A percentile compares a stretch with the other conserved stretches of the same genome.
Evolutionary conservation across 192 early-diverging fungal species (phyloP).

Genomic region (Kappamyces sp.): DNA sequence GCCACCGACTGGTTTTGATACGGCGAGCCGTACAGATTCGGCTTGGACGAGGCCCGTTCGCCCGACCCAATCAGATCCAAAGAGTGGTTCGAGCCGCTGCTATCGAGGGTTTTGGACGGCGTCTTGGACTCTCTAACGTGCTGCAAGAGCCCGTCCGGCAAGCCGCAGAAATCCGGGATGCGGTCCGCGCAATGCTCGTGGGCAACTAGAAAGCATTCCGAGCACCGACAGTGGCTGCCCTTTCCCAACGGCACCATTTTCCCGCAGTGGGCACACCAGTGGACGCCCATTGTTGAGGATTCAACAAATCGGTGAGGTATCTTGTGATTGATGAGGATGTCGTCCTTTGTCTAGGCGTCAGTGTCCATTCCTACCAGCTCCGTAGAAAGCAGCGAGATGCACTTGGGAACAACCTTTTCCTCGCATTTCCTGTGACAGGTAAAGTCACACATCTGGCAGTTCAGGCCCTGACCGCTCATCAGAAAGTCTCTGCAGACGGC

Average conservation of each 20-base stretch:
- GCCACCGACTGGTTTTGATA: too few relatives aligned
- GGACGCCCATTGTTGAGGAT: conserved; percentile 73
- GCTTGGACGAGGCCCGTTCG: too few relatives aligned
- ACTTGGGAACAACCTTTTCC: conserved; percentile 78
- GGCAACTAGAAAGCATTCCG: conserved; percentile 76
- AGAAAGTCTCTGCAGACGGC: conserved; percentile 93
- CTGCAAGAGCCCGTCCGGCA: conserved; percentile 79
- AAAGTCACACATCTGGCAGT: conserved; percentile 95
- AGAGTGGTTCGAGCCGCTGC: too few relatives aligned
- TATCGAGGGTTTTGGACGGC: not conserved
- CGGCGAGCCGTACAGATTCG: too few relatives aligned
- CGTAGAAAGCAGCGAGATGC: conserved; percentile 63
- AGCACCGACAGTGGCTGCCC: conserved; percentile 47
- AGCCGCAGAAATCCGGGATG: conserved; percentile 90
- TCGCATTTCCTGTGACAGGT: conserved; percentile 92
- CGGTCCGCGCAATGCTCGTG: conserved; percentile 79
- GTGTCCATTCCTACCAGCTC: conserved; percentile 8
- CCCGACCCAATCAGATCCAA: too few relatives aligned
- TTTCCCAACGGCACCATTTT: conserved; percentile 87
- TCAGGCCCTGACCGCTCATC: conserved; percentile 78
- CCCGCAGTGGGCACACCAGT: conserved; percentile 99
- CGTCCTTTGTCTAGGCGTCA: conserved; percentile 8
- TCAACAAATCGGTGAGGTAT: conserved; percentile 96
- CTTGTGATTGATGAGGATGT: conserved; percentile 68
- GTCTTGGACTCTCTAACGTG: conserved; percentile 47